A percentile compares a stretch with the other conserved stretches of the same genome.
Evolutionary conservation across 176 grass and related monocot species (phyloP).

Genomic region (Elymus sibiricus): DNA sequence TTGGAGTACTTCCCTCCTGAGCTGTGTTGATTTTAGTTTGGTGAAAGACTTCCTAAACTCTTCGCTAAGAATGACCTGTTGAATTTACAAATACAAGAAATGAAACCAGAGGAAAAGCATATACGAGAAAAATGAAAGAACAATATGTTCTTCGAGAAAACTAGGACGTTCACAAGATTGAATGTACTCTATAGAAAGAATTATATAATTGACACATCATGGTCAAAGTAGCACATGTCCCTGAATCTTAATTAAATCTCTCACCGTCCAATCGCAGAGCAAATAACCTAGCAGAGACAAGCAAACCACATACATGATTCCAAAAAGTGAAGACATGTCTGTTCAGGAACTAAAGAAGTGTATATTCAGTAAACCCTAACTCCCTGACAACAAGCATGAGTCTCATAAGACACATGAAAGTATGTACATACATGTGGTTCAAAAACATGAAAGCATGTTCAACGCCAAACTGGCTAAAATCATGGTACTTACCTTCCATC

Average conservation of each 20-base stretch:
- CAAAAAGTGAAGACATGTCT: not conserved
- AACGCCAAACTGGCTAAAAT: not conserved
- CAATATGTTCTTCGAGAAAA: not conserved
- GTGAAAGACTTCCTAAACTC: conserved; percentile 63
- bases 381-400: not conserved
- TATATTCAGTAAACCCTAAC: not conserved
- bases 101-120: not conserved
- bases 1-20: conserved; percentile 48
- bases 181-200: too few relatives aligned
- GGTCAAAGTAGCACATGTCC: not conserved
- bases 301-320: not conserved
- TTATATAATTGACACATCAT: too few relatives aligned
- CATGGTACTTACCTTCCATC: conserved; percentile 58
- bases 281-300: not conserved
- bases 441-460: not conserved
- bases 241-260: not conserved
- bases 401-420: not conserved
- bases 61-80: conserved; percentile 66
- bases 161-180: not conserved
- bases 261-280: not conserved
- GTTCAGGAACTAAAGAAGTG: not conserved
- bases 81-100: conserved; percentile 16
- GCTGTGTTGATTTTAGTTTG: conserved; percentile 44
- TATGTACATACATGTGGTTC: not conserved
- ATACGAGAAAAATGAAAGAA: not conserved